Evolutionary conservation across 352 stramenopile species (phyloP), one percentile per base, ranked within the genome.

Genomic region (Globisporangium lucens): DNA sequence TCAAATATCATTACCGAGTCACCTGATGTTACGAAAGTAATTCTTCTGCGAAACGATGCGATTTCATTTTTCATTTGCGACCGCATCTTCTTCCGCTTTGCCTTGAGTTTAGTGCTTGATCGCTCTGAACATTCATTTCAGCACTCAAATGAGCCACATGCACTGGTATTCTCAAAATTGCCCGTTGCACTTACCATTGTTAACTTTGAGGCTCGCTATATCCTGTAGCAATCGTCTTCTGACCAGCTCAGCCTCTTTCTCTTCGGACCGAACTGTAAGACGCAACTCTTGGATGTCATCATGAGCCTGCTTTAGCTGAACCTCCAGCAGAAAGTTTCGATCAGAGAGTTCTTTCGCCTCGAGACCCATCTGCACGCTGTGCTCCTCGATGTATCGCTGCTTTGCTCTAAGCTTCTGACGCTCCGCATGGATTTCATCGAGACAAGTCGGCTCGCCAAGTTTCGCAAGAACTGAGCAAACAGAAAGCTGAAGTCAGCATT

Each of bases 361-460:
- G n/a, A 70, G 29, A 24, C 75, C 49, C 41, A 85, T 65, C 49
- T 89, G 69, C n/a, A 29, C 38, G 36, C 74, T 73, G n/a, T 81
- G 75, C n/a, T 85, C 66, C 22, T 77, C 29, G 12, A 86, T 77
- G 53, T 80, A 75, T 66, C 65, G 66, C 61, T 75, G 74, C 59
- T 89, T 89, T 12, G 69, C 73, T 63, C 69, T 68, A 20, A 88
- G 63, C 51, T 87, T 85, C 38, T 82, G 74, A 17, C 78, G 66
- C 35, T 76, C 68, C 20, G 69, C 29, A n/a, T 63, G 62, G 29
- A 73, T 65, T 35, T 66, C 49, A 35, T 74, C 73, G 12, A 75
- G 57, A 7, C 73, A 53, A 43, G 53, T 51, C 6, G 71, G 66
- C 47, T 76, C 63, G 27, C 67, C 29, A 6, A 83, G 62, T 13